Base-by-base conservation (phyloP, 1,139 yeast genomes). In the Scheffersomyces lignicola region DNA sequence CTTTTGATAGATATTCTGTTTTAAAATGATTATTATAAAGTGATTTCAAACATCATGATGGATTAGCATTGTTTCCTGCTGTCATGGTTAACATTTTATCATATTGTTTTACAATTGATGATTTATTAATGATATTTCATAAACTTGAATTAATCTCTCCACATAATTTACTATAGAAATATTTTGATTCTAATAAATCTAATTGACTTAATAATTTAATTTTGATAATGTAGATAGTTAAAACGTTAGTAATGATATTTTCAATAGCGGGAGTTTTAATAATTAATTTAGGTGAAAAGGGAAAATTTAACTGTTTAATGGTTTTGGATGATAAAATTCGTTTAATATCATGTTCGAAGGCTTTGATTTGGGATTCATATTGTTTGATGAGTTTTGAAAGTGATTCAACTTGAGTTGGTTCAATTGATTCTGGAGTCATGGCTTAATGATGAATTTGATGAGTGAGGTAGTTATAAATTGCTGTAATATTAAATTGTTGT, bases 211-310 rank as follows among this genome's bases (percentile, higher is more conserved):
- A 26, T 15, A 26, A 11, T 16, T 26, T 26, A 21, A 26, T 26
- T 26, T 26, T 26, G 11, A 26, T 26, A 14, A 26, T 14, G 10
- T 15, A 16, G 9, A 13, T 15, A 6, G 29, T 26, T 6, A 14
- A 7, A n/a, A 26, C 9, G 10, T 26, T 26, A 6, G 29, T 26
- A 6, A 26, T 14, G 5, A 26, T 26, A 26, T 26, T 26, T 15
- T 14, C 18, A 26, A 26, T 26, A n/a, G 29, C 11, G 5, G 29
- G 29, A 6, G 29, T 26, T n/a, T 7, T 26, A 26, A 24, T 7
- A 8, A 7, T 24, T 10, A 24, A 12, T 8, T 8, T 4, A 24
- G 26, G 7, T 24, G 26, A 20, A 20, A 20, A n/a, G 23, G 23
- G 23, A 9, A 20, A 20, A 20, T 20, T 24, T 7, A 24, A n/a